A percentile compares a stretch with the other conserved stretches of the same genome.
Conservation (phyloP, 768 basidiomycete species). For the Lactarius deliciosus region DNA sequence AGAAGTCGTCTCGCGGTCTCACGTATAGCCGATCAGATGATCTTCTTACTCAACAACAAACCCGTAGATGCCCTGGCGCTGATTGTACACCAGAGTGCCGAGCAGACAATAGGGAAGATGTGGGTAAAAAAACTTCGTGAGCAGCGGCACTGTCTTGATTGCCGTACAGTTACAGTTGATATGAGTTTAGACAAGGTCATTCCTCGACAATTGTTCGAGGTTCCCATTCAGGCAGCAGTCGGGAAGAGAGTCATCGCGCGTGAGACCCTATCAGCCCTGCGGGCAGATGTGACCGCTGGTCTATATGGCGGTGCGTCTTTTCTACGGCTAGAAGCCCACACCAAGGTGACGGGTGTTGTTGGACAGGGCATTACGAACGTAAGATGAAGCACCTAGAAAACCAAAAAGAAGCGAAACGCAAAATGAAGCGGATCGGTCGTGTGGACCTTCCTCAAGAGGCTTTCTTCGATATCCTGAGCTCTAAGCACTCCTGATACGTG, state of each 20-base stretch:
- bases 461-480: slow-evolving; percentile 86
- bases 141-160: slow-evolving; percentile 33
- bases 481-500: slow-evolving; percentile 41
- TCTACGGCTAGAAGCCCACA: slow-evolving; percentile 1
- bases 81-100: slow-evolving; percentile 81
- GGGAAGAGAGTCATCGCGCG: slow-evolving; percentile 87
- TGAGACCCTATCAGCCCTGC: slow-evolving; percentile 81
- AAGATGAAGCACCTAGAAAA: slow-evolving; percentile 86
- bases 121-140: slow-evolving; percentile 94
- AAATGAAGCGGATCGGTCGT: slow-evolving; percentile 83
- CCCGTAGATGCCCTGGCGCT: slow-evolving; percentile 92
- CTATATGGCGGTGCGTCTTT: slow-evolving; percentile 74
- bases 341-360: slow-evolving; percentile 2
- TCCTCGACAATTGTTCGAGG: slow-evolving; percentile 89
- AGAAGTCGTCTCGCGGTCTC: slow-evolving; percentile 12
- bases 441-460: slow-evolving; percentile 95
- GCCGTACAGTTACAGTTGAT: slow-evolving; percentile 3
- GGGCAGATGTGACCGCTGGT: slow-evolving; percentile 92
- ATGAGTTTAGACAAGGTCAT: slow-evolving; percentile 74
- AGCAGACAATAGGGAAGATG: slow-evolving; percentile 67
- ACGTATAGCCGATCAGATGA: slow-evolving; percentile 56
- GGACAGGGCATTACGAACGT: slow-evolving; percentile 81
- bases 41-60: slow-evolving; percentile 83
- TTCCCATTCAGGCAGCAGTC: slow-evolving; percentile 91
- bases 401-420: slow-evolving; percentile 91